Conservation (phyloP, 1,284 basidiomycete genomes). For the Apiotrichum gracile region DNA sequence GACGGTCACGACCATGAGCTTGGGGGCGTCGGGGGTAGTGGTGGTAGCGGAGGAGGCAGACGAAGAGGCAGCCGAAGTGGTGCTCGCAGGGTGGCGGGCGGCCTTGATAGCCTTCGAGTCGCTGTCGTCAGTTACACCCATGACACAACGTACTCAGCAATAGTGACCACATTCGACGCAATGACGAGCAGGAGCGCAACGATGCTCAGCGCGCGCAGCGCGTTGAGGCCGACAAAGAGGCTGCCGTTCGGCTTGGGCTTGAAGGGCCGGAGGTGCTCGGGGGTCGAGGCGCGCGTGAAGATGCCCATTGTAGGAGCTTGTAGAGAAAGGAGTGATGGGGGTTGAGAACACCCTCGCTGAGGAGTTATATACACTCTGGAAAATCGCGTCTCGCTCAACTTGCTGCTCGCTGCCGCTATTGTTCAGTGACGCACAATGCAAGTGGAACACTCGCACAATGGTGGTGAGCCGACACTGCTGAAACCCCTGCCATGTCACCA, state of each 20-base stretch:
- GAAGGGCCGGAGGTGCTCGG: conserved; percentile 27
- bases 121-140: conserved; percentile 17
- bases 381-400: too few relatives aligned
- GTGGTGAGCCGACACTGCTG: too few relatives aligned
- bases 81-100: neutral
- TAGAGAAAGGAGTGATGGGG: too few relatives aligned
- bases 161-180: conserved; percentile 67
- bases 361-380: too few relatives aligned
- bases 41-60: neutral
- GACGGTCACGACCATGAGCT: neutral
- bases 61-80: neutral
- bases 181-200: conserved; percentile 65
- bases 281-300: neutral
- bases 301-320: conserved; percentile 8
- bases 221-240: conserved; percentile 71
- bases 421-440: too few relatives aligned
- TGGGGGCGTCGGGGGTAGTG: neutral
- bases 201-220: conserved; percentile 67
- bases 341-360: too few relatives aligned
- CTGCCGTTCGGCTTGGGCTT: conserved; percentile 36
- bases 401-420: too few relatives aligned
- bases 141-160: conserved; percentile 55
- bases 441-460: too few relatives aligned
- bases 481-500: too few relatives aligned
- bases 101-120: conserved; percentile 62